A percentile compares a stretch with the other conserved stretches of the same genome.
Conservation (phyloP, 2,329 filamentous ascomycete genomes). For the Thyridium curvatum region DNA sequence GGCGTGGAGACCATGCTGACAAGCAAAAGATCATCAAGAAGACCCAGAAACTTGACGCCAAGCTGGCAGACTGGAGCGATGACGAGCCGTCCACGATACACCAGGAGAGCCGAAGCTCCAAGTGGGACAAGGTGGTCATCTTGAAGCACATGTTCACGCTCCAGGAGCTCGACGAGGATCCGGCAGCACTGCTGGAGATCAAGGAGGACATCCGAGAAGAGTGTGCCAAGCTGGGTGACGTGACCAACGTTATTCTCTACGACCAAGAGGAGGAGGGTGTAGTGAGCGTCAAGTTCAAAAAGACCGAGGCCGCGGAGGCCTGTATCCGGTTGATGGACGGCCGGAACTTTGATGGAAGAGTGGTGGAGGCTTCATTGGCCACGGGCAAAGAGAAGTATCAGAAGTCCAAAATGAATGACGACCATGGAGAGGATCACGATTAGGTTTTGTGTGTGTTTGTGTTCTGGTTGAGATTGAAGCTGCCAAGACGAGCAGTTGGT, state of each 20-base stretch:
- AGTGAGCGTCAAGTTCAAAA: slow-evolving; percentile 71
- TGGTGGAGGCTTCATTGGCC: slow-evolving; percentile 65
- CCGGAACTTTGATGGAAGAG: slow-evolving; percentile 67
- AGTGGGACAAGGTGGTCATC: slow-evolving; percentile 76
- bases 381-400: slow-evolving; percentile 61
- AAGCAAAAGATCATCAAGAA: slow-evolving; percentile 88
- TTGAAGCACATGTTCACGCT: slow-evolving; percentile 92
- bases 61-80: slow-evolving; percentile 92
- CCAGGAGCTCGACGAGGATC: slow-evolving; percentile 77
- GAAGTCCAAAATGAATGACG: slow-evolving; percentile 15
- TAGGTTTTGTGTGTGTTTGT: slow-evolving; percentile 35
- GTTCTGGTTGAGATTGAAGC: too few species aligned
- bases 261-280: slow-evolving; percentile 82
- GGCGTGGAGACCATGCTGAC: slow-evolving; percentile 45
- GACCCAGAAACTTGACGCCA: slow-evolving; percentile 84
- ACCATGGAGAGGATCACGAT: slow-evolving; percentile 7
- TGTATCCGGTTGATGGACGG: slow-evolving; percentile 76
- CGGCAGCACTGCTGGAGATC: slow-evolving; percentile 78
- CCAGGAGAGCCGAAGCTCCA: slow-evolving; percentile 22
- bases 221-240: slow-evolving; percentile 76
- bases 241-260: slow-evolving; percentile 87
- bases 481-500: too few species aligned
- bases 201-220: slow-evolving; percentile 92
- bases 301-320: slow-evolving; percentile 61
- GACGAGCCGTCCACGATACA: slow-evolving; percentile 58